A percentile compares a stretch with the other conserved stretches of the same genome.
Conservation (phyloP, 371 early-diverging fungal species). For the Mucor mucedo region DNA sequence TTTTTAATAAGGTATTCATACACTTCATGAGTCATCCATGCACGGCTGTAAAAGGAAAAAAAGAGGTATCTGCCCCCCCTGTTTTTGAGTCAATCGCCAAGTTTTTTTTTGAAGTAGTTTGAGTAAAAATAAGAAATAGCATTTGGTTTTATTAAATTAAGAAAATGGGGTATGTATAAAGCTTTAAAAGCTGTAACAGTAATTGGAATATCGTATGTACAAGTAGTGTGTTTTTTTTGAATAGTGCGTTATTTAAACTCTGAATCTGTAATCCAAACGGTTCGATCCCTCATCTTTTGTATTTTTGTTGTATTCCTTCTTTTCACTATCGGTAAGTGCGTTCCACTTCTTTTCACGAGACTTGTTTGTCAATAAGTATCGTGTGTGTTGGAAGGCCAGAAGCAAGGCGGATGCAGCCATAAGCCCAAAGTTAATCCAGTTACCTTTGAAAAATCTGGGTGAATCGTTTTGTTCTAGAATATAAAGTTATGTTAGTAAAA, state of each 20-base stretch:
- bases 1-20: no score
- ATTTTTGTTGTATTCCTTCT: slow-evolving; percentile 30
- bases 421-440: slow-evolving; percentile 41
- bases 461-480: slow-evolving; percentile 39
- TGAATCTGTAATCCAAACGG: slow-evolving; percentile 45
- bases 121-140: no score
- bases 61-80: no score
- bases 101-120: no score
- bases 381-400: slow-evolving; percentile 26
- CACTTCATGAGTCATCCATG: no score
- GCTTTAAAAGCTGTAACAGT: no score
- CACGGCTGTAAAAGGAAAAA: no score
- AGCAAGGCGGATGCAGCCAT: slow-evolving; percentile 10
- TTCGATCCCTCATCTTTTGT: slow-evolving; percentile 40
- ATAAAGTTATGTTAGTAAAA: neutral
- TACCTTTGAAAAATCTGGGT: slow-evolving; percentile 43
- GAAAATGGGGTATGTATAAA: no score
- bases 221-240: no score
- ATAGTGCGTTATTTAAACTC: slow-evolving; percentile 15
- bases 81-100: no score
- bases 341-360: slow-evolving; percentile 39
- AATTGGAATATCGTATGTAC: no score
- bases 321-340: slow-evolving; percentile 32
- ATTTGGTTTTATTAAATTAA: no score
- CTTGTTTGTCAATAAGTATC: slow-evolving; percentile 41